Conservation (phyloP, 2,329 filamentous ascomycete genomes). For the Penicillium nordicum region DNA sequence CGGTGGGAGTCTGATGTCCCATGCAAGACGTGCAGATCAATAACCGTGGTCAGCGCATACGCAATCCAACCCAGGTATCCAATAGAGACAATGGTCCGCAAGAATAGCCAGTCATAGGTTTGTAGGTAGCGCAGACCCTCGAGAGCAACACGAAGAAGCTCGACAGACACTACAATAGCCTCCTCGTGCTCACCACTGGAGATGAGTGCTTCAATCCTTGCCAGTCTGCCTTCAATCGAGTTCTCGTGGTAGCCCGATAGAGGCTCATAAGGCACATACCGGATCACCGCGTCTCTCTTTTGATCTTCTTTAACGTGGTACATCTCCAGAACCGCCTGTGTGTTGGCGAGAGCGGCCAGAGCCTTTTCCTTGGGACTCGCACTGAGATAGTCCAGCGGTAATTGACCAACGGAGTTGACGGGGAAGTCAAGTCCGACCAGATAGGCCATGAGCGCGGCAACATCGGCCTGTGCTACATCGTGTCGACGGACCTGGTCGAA, state of each 20-base stretch:
- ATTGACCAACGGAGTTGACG: constrained; percentile 90
- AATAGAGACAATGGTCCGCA: constrained; percentile 79
- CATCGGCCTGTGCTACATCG: constrained; percentile 89
- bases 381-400: constrained; percentile 78
- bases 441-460: constrained; percentile 94
- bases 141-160: constrained; percentile 72
- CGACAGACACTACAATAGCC: constrained; percentile 74
- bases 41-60: constrained; percentile 82
- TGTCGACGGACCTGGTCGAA: constrained; percentile 77
- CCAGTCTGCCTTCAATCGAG: constrained; percentile 64
- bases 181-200: constrained; percentile 63
- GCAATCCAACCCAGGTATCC: constrained; percentile 96
- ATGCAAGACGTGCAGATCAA: constrained; percentile 82
- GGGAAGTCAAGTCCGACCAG: constrained; percentile 84
- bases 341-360: constrained; percentile 77
- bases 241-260: constrained; percentile 60
- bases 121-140: constrained; percentile 89
- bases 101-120: constrained; percentile 97
- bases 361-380: constrained; percentile 74
- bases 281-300: constrained; percentile 71
- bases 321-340: constrained; percentile 86
- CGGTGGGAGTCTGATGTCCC: constrained; percentile 63
- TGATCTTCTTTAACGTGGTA: constrained; percentile 88
- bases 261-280: constrained; percentile 71
- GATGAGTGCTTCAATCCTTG: constrained; percentile 66